phyloP scores from a whole-genome alignment of 116 monocot genomes.

The Iris pallida region DNA sequence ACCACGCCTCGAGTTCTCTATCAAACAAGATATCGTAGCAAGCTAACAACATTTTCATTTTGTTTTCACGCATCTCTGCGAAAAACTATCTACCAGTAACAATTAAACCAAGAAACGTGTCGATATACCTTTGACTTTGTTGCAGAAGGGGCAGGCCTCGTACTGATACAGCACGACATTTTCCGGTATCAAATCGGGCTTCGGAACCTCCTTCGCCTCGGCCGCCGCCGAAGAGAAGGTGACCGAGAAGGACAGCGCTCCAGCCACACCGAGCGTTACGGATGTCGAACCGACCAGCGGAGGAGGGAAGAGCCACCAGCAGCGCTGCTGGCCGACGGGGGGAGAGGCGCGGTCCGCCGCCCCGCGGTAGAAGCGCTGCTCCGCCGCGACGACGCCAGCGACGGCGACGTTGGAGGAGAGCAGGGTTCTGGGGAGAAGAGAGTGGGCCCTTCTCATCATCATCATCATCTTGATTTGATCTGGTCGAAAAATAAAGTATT shows the following conservation, averaged over 20 bases:
- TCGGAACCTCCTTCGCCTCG: conserved; percentile 67
- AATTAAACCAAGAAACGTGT: no score
- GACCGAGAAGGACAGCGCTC: conserved; percentile 64
- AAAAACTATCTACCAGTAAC: no score
- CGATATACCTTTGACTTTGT: conserved; percentile 94
- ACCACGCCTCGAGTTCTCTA: no score
- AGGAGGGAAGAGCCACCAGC: background rate
- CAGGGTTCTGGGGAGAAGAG: conserved; percentile 15
- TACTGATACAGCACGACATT: conserved; percentile 91
- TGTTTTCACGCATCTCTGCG: no score
- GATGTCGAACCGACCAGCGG: conserved; percentile 9
- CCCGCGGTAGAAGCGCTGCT: background rate
- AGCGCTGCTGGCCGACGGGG: background rate
- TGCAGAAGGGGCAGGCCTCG: conserved; percentile 98
- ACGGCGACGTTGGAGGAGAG: background rate
- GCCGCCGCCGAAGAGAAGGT: conserved; percentile 40
- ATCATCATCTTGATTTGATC: background rate
- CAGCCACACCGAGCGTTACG: conserved; percentile 44
- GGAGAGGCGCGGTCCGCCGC: background rate
- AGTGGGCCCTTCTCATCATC: conserved; percentile 18
- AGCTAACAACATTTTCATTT: no score
- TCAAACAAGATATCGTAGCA: no score
- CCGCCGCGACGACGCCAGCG: background rate
- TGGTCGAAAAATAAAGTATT: no score
- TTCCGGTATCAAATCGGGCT: conserved; percentile 47